Evolutionary conservation across 495 filamentous ascomycete genomes (phyloP).

Genomic region (Trichoderma gamsii): DNA sequence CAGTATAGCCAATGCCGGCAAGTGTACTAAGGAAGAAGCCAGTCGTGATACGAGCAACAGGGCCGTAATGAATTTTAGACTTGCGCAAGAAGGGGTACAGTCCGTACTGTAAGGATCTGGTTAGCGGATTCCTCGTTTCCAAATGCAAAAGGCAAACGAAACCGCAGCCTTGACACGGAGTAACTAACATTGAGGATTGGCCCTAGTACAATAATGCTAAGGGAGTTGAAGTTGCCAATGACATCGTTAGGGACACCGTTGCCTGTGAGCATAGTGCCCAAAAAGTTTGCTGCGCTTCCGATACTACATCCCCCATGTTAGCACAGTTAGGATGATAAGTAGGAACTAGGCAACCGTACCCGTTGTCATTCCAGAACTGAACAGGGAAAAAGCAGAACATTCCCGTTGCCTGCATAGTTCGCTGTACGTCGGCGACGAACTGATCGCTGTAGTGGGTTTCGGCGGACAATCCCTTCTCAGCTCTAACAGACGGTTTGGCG

Average conservation of each 20-base stretch:
- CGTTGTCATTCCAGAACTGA: conserved; percentile 58
- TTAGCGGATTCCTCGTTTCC: neutral
- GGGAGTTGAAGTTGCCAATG: conserved; percentile 69
- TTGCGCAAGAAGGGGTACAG: conserved; percentile 63
- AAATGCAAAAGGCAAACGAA: neutral
- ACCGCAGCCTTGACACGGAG: neutral
- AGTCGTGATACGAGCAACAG: conserved; percentile 67
- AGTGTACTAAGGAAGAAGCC: conserved; percentile 62
- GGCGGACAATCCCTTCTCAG: conserved; percentile 39
- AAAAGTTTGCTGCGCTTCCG: conserved; percentile 40
- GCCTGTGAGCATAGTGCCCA: conserved; percentile 57
- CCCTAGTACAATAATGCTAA: conserved; percentile 64
- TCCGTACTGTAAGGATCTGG: conserved; percentile 25
- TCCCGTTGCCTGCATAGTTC: conserved; percentile 52
- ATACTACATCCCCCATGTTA: conserved; percentile 24
- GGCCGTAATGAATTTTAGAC: conserved; percentile 58
- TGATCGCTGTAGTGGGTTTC: conserved; percentile 43
- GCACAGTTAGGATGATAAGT: neutral
- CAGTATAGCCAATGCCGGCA: conserved; percentile 59
- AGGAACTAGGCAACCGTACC: neutral
- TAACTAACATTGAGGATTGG: conserved; percentile 49
- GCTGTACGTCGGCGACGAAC: conserved; percentile 53
- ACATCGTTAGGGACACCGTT: conserved; percentile 71
- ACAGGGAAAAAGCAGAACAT: conserved; percentile 64
- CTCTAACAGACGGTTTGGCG: conserved; percentile 56